A percentile compares a stretch with the other conserved stretches of the same genome.
Evolutionary conservation across 345 rosid genomes (phyloP).

Genomic region (Eucalyptus coolabah): DNA sequence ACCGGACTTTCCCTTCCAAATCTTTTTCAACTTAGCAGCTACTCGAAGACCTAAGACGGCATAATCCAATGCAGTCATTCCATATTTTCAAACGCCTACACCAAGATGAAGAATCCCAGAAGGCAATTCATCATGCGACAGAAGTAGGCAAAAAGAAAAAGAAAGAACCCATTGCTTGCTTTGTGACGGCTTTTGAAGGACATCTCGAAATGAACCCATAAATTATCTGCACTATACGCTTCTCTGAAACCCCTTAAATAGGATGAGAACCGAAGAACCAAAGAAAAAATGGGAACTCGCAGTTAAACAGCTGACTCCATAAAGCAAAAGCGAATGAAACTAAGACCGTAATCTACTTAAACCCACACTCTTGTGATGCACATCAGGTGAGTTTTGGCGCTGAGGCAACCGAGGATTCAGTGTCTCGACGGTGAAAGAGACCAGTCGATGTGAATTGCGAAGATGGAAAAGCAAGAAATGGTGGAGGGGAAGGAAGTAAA

Average conservation of each 20-base stretch:
- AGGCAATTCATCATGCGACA: background rate
- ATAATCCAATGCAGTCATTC: background rate
- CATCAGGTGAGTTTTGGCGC: background rate
- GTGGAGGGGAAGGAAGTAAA: background rate
- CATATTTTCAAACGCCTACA: slow-evolving; percentile 17
- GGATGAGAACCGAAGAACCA: background rate
- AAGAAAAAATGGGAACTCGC: background rate
- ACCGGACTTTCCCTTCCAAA: background rate
- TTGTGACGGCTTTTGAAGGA: background rate
- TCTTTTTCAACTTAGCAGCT: background rate
- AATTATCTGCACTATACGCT: background rate
- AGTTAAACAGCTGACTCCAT: background rate
- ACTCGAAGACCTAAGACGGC: background rate
- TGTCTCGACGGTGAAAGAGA: background rate
- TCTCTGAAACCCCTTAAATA: background rate
- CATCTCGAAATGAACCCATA: background rate
- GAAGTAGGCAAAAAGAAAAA: background rate
- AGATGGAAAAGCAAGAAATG: background rate
- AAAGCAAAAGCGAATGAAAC: background rate
- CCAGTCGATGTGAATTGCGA: background rate
- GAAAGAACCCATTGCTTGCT: background rate
- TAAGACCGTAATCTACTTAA: background rate
- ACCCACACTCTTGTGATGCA: background rate
- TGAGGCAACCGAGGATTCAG: background rate
- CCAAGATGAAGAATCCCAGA: background rate